These are phyloP conservation scores for Phytophthora nicotianae DNA, from an alignment of 352 stramenopile genomes.

Conservation along the genomic window DNA sequence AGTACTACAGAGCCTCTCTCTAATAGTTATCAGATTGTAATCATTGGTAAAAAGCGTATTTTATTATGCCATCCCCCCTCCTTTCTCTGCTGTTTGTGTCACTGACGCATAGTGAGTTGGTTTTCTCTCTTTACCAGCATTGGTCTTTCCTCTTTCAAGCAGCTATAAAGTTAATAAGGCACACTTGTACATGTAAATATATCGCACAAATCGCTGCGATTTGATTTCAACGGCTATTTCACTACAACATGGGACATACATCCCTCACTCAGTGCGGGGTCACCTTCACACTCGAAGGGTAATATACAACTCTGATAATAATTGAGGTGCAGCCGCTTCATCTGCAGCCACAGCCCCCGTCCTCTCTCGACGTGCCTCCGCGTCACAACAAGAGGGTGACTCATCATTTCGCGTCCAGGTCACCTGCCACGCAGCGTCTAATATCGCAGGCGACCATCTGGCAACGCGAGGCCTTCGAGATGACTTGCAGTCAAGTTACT, in stretches of 20 bases:
- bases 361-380: background rate
- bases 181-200: no score
- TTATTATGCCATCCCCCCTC: no score
- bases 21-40: no score
- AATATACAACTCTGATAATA: slow-evolving; percentile 6
- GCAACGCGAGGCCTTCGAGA: slow-evolving; percentile 5
- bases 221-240: slow-evolving; percentile 7
- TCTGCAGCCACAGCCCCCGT: slow-evolving; percentile 2
- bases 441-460: slow-evolving; percentile 10
- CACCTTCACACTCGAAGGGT: background rate
- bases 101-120: no score
- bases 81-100: no score
- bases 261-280: slow-evolving; percentile 2
- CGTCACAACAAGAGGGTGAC: slow-evolving; percentile 5
- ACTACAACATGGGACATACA: slow-evolving; percentile 21
- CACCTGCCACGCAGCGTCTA: slow-evolving; percentile 1
- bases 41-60: no score
- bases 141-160: no score
- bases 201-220: slow-evolving; percentile 12
- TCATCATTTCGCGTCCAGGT: slow-evolving; percentile 3
- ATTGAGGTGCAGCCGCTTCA: slow-evolving; percentile 2
- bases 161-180: no score
- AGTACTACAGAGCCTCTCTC: no score
- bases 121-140: no score
- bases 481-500: background rate